These are phyloP conservation scores for Diaporthe eres DNA, from an alignment of 2,329 filamentous ascomycete species.

Conservation along the genomic window DNA sequence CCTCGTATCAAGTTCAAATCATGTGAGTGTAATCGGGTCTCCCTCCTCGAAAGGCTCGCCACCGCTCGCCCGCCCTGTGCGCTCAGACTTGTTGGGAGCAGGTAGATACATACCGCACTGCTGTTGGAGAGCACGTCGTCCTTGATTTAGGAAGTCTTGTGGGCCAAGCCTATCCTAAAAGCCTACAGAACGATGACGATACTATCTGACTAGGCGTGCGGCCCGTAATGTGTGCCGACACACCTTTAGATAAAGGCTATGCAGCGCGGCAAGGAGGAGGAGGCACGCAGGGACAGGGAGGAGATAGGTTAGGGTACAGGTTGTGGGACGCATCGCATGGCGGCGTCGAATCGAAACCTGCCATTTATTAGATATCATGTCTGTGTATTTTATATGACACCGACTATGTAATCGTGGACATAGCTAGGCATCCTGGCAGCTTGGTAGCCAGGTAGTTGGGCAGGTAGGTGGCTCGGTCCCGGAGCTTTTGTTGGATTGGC, in stretches of 20 bases:
- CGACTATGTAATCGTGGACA: not conserved
- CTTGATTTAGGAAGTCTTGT: too few relatives aligned
- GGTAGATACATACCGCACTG: not conserved
- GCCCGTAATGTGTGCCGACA: not conserved
- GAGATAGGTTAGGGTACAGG: too few relatives aligned
- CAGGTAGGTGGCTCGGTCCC: not conserved
- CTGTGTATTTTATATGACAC: not conserved
- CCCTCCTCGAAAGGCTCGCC: not conserved
- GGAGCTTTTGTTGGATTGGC: constrained; percentile 19
- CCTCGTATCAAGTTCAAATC: not conserved
- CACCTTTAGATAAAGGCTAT: not conserved
- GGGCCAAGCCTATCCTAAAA: not conserved
- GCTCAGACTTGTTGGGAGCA: not conserved
- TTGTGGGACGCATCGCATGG: not conserved
- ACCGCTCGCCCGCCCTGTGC: not conserved
- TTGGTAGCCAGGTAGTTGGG: too few relatives aligned
- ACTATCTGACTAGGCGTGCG: not conserved
- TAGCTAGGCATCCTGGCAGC: too few relatives aligned
- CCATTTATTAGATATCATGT: not conserved
- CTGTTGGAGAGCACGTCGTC: not conserved
- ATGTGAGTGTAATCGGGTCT: not conserved
- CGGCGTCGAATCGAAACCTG: not conserved
- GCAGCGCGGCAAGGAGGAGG: not conserved
- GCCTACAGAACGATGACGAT: too few relatives aligned
- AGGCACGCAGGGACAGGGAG: not conserved